Base-by-base conservation (phyloP, 1,284 basidiomycete genomes). In the Pseudozyma pruni region DNA sequence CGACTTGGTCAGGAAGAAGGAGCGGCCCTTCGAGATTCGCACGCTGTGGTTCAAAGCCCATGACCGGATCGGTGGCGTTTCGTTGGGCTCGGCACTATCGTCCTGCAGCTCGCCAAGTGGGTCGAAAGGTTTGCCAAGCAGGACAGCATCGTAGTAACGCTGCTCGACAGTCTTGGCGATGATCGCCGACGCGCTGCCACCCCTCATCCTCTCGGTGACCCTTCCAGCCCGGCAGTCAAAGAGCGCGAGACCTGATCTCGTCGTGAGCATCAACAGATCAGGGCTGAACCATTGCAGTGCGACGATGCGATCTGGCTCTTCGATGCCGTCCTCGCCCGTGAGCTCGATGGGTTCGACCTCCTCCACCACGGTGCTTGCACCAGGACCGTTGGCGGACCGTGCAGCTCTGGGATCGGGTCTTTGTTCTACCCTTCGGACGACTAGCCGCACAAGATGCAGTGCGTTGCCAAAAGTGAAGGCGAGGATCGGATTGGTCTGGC, bases 21-120 rank as follows among this genome's bases (percentile, higher is more conserved):
- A 87, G 80, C 93, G 96, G 37, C 92, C 91, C 77, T 94, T 94
- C 83, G 95, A 92, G 2, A 89, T 85, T 20, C 89, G 86, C 41
- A 95, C 83, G 77, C 92, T 93, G 76, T 50, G 84, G 82, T 59
- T 72, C 9, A 72, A 1, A 1, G 69, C 58, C 69, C 69, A 72
- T 7, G 69, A 61, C 16, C 63, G 50, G 9, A 40, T 0, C 5
- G 20, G 27, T 11, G 31, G 19, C 6, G 32, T 19, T 20, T 43
- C 46, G 20, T 17, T 13, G 2, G 27, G 1, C 11, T 42, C 39
- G 4, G 9, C 29, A 13, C 32, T 23, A 11, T 50, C 39, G 3
- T 56, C 54, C 13, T 46, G 48, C 1, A 17, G 8, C n/a, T 63
- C 55, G 14, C 42, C 47, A 22, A 46, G 55, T 19, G 62, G 57